Conservation (phyloP, 2,329 filamentous ascomycete species). For the Lanzia echinophila region DNA sequence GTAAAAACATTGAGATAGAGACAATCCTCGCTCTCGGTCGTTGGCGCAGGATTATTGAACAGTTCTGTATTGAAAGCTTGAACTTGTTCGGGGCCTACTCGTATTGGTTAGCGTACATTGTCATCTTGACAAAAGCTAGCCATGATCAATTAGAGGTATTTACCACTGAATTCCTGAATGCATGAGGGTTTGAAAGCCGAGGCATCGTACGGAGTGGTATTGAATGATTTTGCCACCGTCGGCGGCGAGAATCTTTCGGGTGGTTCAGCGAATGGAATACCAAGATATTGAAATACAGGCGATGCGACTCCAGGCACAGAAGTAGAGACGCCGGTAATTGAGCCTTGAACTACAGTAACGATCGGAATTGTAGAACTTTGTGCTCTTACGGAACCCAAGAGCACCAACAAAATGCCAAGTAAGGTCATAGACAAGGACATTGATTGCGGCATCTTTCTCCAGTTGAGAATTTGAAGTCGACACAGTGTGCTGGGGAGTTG, state of each 20-base stretch:
- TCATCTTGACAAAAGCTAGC: too few species aligned
- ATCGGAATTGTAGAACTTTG: neutral
- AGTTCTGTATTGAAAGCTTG: neutral
- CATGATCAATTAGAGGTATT: too few species aligned
- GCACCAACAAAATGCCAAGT: neutral
- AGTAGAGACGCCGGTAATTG: neutral
- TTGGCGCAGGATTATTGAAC: constrained; percentile 3
- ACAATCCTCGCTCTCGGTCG: constrained; percentile 49
- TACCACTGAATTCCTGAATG: constrained; percentile 6
- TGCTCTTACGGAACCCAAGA: neutral
- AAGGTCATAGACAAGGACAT: neutral
- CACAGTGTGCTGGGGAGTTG: too few species aligned
- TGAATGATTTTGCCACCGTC: neutral
- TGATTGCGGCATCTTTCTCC: too few species aligned
- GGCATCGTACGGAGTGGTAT: neutral
- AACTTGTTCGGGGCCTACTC: neutral
- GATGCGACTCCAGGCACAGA: neutral
- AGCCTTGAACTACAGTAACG: neutral
- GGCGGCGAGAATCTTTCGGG: constrained; percentile 66
- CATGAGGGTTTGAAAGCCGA: neutral
- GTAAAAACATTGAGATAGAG: constrained; percentile 54
- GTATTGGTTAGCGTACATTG: neutral
- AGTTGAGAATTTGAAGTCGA: too few species aligned
- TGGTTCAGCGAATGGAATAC: constrained; percentile 68
- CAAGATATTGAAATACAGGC: constrained; percentile 43